Evolutionary conservation across 352 stramenopile species (phyloP).

Genomic region (Phytopythium vexans): DNA sequence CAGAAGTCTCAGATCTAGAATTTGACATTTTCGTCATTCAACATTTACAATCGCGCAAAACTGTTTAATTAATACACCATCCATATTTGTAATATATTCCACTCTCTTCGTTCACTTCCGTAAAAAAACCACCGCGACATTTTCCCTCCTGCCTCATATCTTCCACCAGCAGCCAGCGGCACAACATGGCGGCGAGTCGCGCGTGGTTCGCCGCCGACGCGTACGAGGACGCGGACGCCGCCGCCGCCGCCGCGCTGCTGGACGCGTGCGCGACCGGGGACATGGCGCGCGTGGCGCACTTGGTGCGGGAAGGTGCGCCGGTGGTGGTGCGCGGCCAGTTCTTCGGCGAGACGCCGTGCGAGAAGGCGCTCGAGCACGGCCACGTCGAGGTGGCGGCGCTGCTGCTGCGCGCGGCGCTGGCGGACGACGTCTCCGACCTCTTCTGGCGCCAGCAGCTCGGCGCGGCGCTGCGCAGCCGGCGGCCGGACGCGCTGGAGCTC

Average conservation of each 20-base stretch:
- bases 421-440: slow-evolving; percentile 12
- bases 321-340: slow-evolving; percentile 17
- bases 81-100: no score
- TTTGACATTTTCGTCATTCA: no score
- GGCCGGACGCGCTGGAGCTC: slow-evolving; percentile 21
- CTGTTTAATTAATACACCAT: no score
- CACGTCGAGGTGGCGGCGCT: slow-evolving; percentile 20
- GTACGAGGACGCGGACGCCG: slow-evolving; percentile 2
- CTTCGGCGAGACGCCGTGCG: slow-evolving; percentile 31
- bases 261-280: slow-evolving; percentile 16
- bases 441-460: slow-evolving; percentile 23
- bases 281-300: slow-evolving; percentile 3
- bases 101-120: no score
- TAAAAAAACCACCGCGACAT: no score
- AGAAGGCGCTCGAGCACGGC: slow-evolving; percentile 30
- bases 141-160: neutral
- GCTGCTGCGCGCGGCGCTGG: slow-evolving; percentile 13
- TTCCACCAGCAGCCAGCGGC: neutral
- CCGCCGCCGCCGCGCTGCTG: slow-evolving; percentile 9
- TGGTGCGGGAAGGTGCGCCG: slow-evolving; percentile 12
- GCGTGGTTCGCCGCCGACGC: slow-evolving; percentile 3
- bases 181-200: slow-evolving; percentile 1
- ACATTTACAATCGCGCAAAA: no score
- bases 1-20: no score
- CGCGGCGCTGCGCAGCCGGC: slow-evolving; percentile 19